Percentiles rank a stretch among this genome's conserved stretches.
Conservation (phyloP, 805 yeast genomes). For the Spathaspora passalidarum region DNA sequence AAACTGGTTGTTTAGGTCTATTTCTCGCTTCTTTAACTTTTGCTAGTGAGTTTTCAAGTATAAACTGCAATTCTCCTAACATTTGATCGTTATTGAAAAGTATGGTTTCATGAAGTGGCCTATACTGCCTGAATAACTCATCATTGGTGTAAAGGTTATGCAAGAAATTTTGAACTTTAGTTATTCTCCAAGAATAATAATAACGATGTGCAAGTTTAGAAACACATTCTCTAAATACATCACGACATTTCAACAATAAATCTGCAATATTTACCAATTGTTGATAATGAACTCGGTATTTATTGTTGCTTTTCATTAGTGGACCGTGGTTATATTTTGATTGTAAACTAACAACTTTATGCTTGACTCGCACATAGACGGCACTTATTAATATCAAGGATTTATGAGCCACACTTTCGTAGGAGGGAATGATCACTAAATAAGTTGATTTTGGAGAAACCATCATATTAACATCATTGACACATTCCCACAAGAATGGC, state of each 20-base stretch:
- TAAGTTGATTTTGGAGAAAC: constrained; percentile 44
- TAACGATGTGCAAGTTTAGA: constrained; percentile 52
- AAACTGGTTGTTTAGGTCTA: background rate
- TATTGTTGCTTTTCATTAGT: constrained; percentile 2
- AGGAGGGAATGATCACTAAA: constrained; percentile 38
- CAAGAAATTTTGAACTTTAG: constrained; percentile 51
- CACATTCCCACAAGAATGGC: constrained; percentile 29
- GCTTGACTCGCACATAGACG: constrained; percentile 20
- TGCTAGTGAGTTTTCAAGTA: constrained; percentile 20
- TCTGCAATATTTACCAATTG: constrained; percentile 9
- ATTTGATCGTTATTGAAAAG: constrained; percentile 13
- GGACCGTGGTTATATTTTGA: constrained; percentile 9
- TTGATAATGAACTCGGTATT: constrained; percentile 8
- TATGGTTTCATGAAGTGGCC: constrained; percentile 1
- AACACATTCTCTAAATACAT: constrained; percentile 17
- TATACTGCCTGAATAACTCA: constrained; percentile 15
- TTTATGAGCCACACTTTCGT: constrained; percentile 27
- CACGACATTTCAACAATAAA: constrained; percentile 10
- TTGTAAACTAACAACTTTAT: constrained; percentile 5
- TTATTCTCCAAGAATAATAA: constrained; percentile 66
- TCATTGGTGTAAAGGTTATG: constrained; percentile 29
- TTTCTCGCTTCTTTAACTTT: constrained; percentile 11
- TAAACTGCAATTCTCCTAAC: constrained; percentile 18
- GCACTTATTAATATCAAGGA: constrained; percentile 23
- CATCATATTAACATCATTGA: constrained; percentile 21